These are phyloP conservation scores for Nicotiana obtusifolia DNA, from an alignment of 257 asterid genomes.

Conservation along the genomic window DNA sequence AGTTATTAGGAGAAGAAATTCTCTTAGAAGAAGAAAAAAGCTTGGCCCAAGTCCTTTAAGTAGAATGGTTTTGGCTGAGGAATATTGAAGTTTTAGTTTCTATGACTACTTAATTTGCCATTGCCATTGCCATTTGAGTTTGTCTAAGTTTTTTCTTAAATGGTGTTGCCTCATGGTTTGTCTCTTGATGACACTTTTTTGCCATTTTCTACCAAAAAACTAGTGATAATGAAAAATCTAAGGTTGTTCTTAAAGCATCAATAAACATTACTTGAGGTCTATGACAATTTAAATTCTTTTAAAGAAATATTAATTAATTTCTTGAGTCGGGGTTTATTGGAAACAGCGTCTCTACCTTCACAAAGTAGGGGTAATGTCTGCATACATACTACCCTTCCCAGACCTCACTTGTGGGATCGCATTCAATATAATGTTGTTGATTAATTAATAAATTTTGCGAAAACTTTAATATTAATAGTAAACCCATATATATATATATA, in stretches of 20 bases:
- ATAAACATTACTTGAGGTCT: neutral
- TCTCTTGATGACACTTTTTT: neutral
- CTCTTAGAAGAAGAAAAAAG: constrained; percentile 45
- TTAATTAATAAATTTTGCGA: too few relatives aligned
- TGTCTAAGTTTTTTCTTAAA: neutral
- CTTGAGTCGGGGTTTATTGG: too few relatives aligned
- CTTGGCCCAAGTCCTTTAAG: constrained; percentile 88
- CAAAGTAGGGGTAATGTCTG: too few relatives aligned
- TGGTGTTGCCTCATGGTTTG: neutral
- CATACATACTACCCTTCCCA: too few relatives aligned
- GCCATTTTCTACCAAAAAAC: neutral
- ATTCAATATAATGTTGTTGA: too few relatives aligned
- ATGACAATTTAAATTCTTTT: neutral
- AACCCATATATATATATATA: too few relatives aligned
- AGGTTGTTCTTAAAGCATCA: neutral
- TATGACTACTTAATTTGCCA: neutral
- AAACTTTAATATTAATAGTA: too few relatives aligned
- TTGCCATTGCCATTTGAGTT: neutral
- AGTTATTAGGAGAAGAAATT: constrained; percentile 63
- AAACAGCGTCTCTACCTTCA: too few relatives aligned
- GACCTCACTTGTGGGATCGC: too few relatives aligned
- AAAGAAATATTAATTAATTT: neutral
- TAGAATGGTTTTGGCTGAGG: constrained; percentile 59
- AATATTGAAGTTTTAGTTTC: neutral
- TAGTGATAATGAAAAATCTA: neutral